Evolutionary conservation across 2,329 filamentous ascomycete genomes (phyloP), one percentile per base, ranked within the genome.

Genomic region (Colletotrichum tamarilloi): DNA sequence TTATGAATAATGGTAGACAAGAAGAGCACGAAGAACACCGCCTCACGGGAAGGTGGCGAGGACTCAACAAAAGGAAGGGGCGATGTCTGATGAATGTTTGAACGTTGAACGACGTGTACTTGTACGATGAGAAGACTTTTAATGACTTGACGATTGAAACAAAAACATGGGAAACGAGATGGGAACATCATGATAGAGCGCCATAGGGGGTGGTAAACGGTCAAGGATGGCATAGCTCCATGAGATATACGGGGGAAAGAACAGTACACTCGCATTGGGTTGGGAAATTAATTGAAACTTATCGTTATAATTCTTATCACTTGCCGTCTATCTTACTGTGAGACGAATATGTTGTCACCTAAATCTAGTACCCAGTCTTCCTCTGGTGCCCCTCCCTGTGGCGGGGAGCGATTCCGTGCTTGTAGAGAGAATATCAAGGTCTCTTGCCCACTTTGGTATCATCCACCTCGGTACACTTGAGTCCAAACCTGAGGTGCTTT

Each of bases 71-170:
- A 22, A 55, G 46, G 42, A 11, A 55, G 8, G 28, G 16, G 49
- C 14, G 46, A 55, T 26, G 62, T 24, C 35, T 64, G 62, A 64
- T 14, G 49, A 38, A 55, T 26, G 35, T 55, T 49, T 49, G 49
- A 28, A 55, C 5, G 62, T 28, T 49, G 49, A 38, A 55, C 9
- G 62, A 22, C 16, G 52, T 55, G 49, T 64, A 38, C 28, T 28
- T 64, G 62, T 64, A 64, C 49, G 49, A 64, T 64, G 49, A 26
- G 30, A 35, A 28, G 62, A 64, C 42, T 22, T 55, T 64, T 53
- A 64, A 64, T 26, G 62, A 64, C 49, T 64, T 55, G 49, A 64
- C 35, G 62, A 64, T 64, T 55, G 62, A 64, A 32, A 38, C 49
- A 14, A 9, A 26, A 55, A 64, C 35, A 9, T 14, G 14, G 62